Evolutionary conservation across 805 yeast species (phyloP).

Genomic region (Spathaspora gorwiae): DNA sequence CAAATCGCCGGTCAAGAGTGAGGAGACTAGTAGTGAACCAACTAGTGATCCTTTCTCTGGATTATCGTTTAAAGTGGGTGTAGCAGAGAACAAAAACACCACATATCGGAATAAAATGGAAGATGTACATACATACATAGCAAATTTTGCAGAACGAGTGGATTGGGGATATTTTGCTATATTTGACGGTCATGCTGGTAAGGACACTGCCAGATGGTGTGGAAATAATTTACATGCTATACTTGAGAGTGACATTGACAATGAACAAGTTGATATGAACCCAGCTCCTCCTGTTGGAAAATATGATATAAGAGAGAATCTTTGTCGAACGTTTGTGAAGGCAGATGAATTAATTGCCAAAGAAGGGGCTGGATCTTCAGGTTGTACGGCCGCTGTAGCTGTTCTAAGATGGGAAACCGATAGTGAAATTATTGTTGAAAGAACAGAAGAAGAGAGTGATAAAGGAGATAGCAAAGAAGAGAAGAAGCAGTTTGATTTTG

Average conservation of each 20-base stretch:
- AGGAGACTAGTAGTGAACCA: not conserved
- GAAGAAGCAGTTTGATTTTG: conserved; percentile 40
- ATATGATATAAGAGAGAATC: conserved; percentile 58
- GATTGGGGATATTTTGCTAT: conserved; percentile 96
- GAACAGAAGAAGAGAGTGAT: not conserved
- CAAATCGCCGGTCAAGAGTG: too few relatives aligned
- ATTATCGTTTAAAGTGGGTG: conserved; percentile 78
- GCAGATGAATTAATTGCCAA: conserved; percentile 68
- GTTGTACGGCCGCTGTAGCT: conserved; percentile 95
- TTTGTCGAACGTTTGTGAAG: conserved; percentile 64
- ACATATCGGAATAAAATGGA: conserved; percentile 88
- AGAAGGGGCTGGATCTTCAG: conserved; percentile 68
- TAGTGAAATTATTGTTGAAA: conserved; percentile 2
- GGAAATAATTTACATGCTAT: conserved; percentile 77
- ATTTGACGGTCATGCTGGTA: conserved; percentile 97
- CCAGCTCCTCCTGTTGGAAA: conserved; percentile 15
- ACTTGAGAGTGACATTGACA: conserved; percentile 50
- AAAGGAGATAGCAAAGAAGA: not conserved
- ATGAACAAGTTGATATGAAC: conserved; percentile 13
- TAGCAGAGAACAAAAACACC: conserved; percentile 81
- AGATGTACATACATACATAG: conserved; percentile 89
- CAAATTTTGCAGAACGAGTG: conserved; percentile 83
- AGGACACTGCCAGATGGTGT: conserved; percentile 90
- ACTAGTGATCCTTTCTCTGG: conserved; percentile 45
- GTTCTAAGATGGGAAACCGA: conserved; percentile 75